Evolutionary conservation across 1,139 yeast species (phyloP).

Genomic region (Yamadazyma siamensis): DNA sequence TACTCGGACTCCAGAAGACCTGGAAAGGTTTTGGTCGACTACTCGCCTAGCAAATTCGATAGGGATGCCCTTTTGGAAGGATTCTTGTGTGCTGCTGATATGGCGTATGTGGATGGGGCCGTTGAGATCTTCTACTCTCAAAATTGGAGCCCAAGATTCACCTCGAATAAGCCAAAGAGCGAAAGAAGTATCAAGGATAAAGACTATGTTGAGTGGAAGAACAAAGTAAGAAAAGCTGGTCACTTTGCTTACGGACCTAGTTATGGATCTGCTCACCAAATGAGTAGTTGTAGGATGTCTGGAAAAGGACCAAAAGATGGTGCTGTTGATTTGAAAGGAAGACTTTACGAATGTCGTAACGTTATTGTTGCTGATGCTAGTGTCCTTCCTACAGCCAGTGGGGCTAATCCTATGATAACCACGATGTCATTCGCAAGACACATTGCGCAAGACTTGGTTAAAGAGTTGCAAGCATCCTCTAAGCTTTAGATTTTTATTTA

Average conservation of each 20-base stretch:
- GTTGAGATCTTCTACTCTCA: slow-evolving; percentile 41
- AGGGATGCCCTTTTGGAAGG: slow-evolving; percentile 40
- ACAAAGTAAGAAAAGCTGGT: slow-evolving; percentile 22
- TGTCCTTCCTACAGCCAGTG: slow-evolving; percentile 56
- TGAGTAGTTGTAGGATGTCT: slow-evolving; percentile 56
- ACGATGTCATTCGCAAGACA: slow-evolving; percentile 42
- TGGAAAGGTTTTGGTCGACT: slow-evolving; percentile 36
- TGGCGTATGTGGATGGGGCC: slow-evolving; percentile 53
- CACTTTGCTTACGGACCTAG: slow-evolving; percentile 28
- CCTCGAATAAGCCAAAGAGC: slow-evolving; percentile 35
- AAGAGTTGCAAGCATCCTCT: slow-evolving; percentile 31
- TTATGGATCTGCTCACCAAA: slow-evolving; percentile 60
- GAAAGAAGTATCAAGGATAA: slow-evolving; percentile 40
- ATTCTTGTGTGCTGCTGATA: slow-evolving; percentile 40
- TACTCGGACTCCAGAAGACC: slow-evolving; percentile 34
- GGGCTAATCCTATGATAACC: slow-evolving; percentile 54
- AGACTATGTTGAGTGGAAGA: slow-evolving; percentile 48
- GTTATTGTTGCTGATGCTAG: slow-evolving; percentile 58
- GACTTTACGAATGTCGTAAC: slow-evolving; percentile 50
- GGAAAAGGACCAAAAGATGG: slow-evolving; percentile 48
- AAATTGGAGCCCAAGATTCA: slow-evolving; percentile 37
- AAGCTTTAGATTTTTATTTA: slow-evolving; percentile 20
- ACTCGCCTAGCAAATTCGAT: slow-evolving; percentile 42
- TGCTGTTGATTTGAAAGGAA: slow-evolving; percentile 49
- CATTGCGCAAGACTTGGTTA: slow-evolving; percentile 30